These are phyloP conservation scores for Medicago lupulina DNA, from an alignment of 306 rosid species.

Conservation along the genomic window DNA sequence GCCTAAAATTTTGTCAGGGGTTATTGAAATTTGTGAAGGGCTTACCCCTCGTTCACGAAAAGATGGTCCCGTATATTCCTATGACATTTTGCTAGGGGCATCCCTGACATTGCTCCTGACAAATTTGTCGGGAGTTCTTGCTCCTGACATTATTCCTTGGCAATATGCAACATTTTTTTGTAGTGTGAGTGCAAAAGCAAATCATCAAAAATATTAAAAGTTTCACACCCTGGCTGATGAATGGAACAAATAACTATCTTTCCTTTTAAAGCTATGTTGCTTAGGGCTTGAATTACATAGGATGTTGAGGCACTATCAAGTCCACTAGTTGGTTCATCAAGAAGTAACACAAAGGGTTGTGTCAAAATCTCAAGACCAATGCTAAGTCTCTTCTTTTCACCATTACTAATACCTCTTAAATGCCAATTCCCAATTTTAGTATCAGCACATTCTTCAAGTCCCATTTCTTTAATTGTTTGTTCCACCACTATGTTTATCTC, in stretches of 20 bases:
- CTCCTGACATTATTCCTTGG: too few relatives aligned
- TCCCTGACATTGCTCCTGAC: too few relatives aligned
- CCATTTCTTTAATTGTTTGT: conserved; percentile 65
- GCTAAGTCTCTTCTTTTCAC: conserved; percentile 79
- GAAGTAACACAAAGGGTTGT: conserved; percentile 64
- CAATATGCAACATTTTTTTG: too few relatives aligned
- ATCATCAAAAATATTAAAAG: conserved; percentile 71
- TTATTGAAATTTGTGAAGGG: too few relatives aligned
- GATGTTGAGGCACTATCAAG: conserved; percentile 83
- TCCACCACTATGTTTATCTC: conserved; percentile 57
- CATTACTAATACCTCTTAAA: conserved; percentile 70
- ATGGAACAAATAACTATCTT: conserved; percentile 66
- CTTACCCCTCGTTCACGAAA: too few relatives aligned
- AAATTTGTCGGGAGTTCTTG: too few relatives aligned
- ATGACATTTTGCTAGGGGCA: too few relatives aligned
- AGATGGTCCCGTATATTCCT: too few relatives aligned
- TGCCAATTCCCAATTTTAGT: conserved; percentile 75
- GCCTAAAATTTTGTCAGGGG: too few relatives aligned
- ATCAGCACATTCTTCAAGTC: conserved; percentile 72
- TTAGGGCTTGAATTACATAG: conserved; percentile 65
- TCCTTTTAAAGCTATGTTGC: conserved; percentile 64
- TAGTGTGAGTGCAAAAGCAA: conserved; percentile 66
- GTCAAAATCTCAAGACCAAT: conserved; percentile 73
- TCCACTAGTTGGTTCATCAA: conserved; percentile 86
- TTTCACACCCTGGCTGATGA: conserved; percentile 77